These are phyloP conservation scores for Nevesoporus exiguus DNA, from an alignment of 768 basidiomycete genomes.

Conservation along the genomic window DNA sequence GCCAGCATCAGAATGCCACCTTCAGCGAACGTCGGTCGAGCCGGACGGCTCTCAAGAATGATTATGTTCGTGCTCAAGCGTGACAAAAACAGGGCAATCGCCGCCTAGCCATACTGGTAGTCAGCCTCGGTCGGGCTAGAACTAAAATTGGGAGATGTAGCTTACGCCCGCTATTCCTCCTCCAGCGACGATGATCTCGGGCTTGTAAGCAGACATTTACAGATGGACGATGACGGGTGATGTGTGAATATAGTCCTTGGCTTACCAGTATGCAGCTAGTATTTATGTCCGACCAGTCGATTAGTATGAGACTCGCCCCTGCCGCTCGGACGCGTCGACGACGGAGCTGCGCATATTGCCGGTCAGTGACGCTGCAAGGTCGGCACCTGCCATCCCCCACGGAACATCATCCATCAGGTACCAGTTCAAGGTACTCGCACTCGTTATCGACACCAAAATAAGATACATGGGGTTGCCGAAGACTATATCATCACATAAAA, in stretches of 20 bases:
- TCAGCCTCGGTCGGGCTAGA: neutral
- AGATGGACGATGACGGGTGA: neutral
- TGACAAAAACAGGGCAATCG: conserved; percentile 27
- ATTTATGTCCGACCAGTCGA: conserved; percentile 7
- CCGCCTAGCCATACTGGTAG: conserved; percentile 8
- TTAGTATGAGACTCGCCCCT: neutral
- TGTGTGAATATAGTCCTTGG: neutral
- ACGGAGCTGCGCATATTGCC: conserved; percentile 5
- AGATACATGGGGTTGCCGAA: no score
- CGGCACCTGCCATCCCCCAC: neutral
- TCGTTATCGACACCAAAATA: no score
- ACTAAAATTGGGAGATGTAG: neutral
- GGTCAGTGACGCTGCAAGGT: conserved; percentile 1
- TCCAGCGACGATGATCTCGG: conserved; percentile 27
- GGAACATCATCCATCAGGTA: no score
- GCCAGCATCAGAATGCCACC: conserved; percentile 29
- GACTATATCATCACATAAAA: no score
- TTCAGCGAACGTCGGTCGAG: conserved; percentile 17
- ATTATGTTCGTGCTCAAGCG: conserved; percentile 14
- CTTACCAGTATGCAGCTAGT: neutral
- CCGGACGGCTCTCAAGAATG: conserved; percentile 23
- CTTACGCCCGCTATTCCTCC: conserved; percentile 29
- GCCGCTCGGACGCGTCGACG: conserved; percentile 23
- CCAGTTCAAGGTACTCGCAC: no score
- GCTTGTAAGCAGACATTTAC: conserved; percentile 16